Base-by-base conservation (phyloP, 1,284 basidiomycete genomes). In the Meira nashicola region DNA sequence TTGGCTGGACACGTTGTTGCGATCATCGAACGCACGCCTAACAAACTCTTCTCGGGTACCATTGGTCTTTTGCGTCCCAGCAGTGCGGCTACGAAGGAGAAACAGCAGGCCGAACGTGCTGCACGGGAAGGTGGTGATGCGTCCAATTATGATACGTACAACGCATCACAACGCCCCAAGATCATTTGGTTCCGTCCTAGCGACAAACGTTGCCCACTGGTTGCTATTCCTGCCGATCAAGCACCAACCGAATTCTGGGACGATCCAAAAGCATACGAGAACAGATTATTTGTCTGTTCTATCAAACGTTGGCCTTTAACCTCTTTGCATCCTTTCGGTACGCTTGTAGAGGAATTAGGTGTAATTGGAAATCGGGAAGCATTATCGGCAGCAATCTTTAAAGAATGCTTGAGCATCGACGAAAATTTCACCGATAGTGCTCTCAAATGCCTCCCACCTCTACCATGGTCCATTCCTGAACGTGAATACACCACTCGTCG, bases 101-200 rank as follows among this genome's bases (percentile, higher is more conserved):
- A 97, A 81, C 94, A 98, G 79, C 94, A 98, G 73, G 92, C 94
- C 44, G 95, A 99, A 80, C 86, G 94, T 48, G 87, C 92, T 57
- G 92, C 96, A 80, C 88, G 95, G 53, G 94, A 96, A 78, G 92
- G 92, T 54, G 91, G 93, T 76, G 85, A 86, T 60, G 76, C 77
- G n/a, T 89, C 86, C 38, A 88, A 88, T 61, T 87, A 90, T 71
- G 87, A 88, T 43, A 84, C 87, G 65, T 85, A 60, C 25, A n/a
- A 39, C 38, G 15, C n/a, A 15, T 63, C 71, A 60, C 60, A 78
- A 40, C 87, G 93, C 46, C 95, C 94, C 67, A 98, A 96, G 84
- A 99, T 99, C 71, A 92, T 98, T 55, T 99, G 95, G 95, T 97
- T 98, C 84, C 94, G 97, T 80, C 95, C 95, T 1, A 96, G 94